Evolutionary conservation across 495 filamentous ascomycete species (phyloP), one percentile per base, ranked within the genome.

Genomic region (Talaromyces proteolyticus): DNA sequence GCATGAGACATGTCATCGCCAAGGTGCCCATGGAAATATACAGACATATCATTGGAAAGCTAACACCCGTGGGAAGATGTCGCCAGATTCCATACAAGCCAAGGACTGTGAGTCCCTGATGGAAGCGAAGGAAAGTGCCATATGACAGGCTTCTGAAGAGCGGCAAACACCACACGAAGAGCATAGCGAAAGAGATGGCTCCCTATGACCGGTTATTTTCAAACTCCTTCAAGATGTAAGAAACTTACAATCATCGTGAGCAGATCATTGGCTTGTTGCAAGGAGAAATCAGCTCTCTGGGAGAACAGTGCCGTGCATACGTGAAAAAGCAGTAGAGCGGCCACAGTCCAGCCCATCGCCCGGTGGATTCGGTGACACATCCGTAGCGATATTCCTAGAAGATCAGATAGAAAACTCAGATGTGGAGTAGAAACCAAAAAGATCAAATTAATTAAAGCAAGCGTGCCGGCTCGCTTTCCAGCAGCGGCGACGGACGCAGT

Each of bases 81-180:
- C 42, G 49, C 62, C 49, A 69, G 11, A 52, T 60, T 6, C 53
- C 42, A 49, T 64, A 67, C 10, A 61, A 19, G 55, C 55, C 58
- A 20, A 60, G 29, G 7, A 43, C 49, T 2, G 63, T 47, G 16
- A 66, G 52, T 16, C 39, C 45, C 54, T 70, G 55, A 52, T 72
- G 56, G 24, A 19, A 50, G 19, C 58, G 57, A 37, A 70, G 55
- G 41, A 70, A 73, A 45, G 65, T 49, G 46, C 69, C 56, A 37
- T 68, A 70, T 3, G 57, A 62, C 34, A 26, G 52, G 21, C 44
- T 47, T 6, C 60, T 53, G 52, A 70, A 23, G 53, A 26, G 57
- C 29, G 2, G 57, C 61, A 49, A 63, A 45, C 7, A 66, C 26
- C 14, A 47, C 42, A 39, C n/a, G 12, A 6, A 52, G 51, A 22